Evolutionary conservation across 331 rosid species (phyloP), one percentile per base, ranked within the genome.

Genomic region (Rhamnella rubrinervis): DNA sequence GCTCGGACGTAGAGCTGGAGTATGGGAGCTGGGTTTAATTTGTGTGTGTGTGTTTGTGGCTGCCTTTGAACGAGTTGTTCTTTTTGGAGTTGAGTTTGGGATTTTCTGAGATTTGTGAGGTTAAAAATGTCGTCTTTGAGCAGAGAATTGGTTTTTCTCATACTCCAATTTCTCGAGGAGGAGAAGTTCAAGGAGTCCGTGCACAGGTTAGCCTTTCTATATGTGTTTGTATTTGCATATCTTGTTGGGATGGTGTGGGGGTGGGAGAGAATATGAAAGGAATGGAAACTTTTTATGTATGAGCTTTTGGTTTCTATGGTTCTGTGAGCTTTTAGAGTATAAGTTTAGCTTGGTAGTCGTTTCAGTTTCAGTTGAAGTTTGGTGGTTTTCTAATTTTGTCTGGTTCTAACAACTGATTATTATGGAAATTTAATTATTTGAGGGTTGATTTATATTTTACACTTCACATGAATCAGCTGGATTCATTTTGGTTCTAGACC

Each of bases 81-180:
- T 67, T 49, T 63, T 57, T 38, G 47, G 49, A 51, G 35, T 66
- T 52, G 25, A 55, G 17, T 40, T 14, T 31, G 40, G 56, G 67
- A 49, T 35, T 71, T 39, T 75, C 60, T 39, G 61, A 59, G 59
- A 46, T 68, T 66, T 55, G 65, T 63, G 66, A 77, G 71, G 70
- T 7, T 3, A 55, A 70, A 47, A n/a, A 89, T 89, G 98, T 81
- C 96, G 72, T 84, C 95, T 83, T 59, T 92, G 85, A 84, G 92
- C 87, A 86, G 90, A 70, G 98, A 92, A 83, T 74, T 92, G 86
- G 96, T 89, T 83, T 85, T 89, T 74, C 91, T 92, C 61, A 87
- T 92, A 69, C 95, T 92, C 73, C 98, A 92, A 76, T 92, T 92
- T 84, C 89, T 92, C 55, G 92, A 87, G 62, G 96, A 92, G 78